Base-by-base conservation (phyloP, 2,329 filamentous ascomycete species). In the Fusarium metavorans region DNA sequence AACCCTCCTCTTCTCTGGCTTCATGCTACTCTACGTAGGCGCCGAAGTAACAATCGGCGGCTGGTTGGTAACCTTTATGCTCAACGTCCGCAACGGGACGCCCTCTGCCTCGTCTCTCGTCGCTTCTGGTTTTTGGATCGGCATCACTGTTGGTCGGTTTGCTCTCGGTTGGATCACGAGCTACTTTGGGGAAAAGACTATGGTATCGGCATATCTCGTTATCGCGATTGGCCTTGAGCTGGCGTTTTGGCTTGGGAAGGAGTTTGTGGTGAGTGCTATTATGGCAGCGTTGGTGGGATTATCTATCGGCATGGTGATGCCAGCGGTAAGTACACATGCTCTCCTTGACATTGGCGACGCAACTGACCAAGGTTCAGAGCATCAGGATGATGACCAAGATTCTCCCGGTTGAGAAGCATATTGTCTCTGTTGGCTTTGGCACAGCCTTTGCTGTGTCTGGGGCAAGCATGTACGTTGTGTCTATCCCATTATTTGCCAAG, bases 101-200 rank as follows among this genome's bases (percentile, higher is more conserved):
- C 37, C 59, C 37, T 62, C 59, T 4, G 59, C 59, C 41, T 63
- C 59, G 6, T 63, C 59, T 2, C 45, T 63, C 30, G 59, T 63
- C 59, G 59, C 43, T 13, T 63, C 59, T 16, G 59, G 59, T 10
- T 52, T 63, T 43, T 63, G 59, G 59, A 63, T 63, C 34, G 59
- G 59, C 16, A 52, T 63, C 23, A 63, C 59, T 13, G 23, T 52
- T 6, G 43, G 59, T 0, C 43, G 59, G 11, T 63, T 63, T 23
- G 43, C 43, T 1, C 23, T 63, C 3, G 59, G 59, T 3, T 57
- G 48, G 61, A 30, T 56, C 35, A 64, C 45, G 3, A 60, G 37
- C 39, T 35, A 43, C 25, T 39, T 32, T 14, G 57, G 57, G 11
- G 57, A 60, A 32, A 60, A 45, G 27, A 63, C 16, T 7, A 63